Evolutionary conservation across 2,329 filamentous ascomycete genomes (phyloP).

Genomic region (Pestalotiopsis sp.): DNA sequence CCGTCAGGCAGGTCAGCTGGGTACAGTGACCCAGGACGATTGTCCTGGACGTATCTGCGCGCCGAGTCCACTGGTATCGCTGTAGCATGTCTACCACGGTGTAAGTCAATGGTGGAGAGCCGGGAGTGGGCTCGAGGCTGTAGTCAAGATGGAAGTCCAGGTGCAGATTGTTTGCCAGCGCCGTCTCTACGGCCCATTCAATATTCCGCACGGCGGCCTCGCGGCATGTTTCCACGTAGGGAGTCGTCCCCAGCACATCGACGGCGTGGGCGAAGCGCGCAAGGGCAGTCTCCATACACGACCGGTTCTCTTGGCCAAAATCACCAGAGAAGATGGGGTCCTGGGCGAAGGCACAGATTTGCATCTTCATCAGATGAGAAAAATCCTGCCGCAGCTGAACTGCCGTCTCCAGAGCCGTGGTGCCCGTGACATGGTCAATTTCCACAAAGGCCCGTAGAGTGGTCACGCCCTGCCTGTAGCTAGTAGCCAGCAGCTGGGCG

Average conservation of each 20-base stretch:
- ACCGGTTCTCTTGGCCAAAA: conserved; percentile 51
- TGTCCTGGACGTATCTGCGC: conserved; percentile 42
- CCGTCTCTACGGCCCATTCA: conserved; percentile 61
- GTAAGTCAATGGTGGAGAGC: conserved; percentile 51
- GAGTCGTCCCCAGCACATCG: conserved; percentile 67
- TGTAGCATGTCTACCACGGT: conserved; percentile 55
- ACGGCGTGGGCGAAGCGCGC: conserved; percentile 39
- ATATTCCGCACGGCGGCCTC: conserved; percentile 58
- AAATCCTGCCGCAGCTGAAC: conserved; percentile 59
- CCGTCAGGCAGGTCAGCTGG: conserved; percentile 58
- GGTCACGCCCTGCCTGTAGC: conserved; percentile 66
- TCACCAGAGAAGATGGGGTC: conserved; percentile 64
- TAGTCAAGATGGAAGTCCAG: conserved; percentile 77
- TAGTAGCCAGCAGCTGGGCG: conserved; percentile 66
- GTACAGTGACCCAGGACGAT: conserved; percentile 71
- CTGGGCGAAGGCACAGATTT: conserved; percentile 74
- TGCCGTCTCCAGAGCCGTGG: conserved; percentile 49
- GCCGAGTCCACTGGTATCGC: conserved; percentile 48
- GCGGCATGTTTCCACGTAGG: conserved; percentile 65
- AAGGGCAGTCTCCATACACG: conserved; percentile 42
- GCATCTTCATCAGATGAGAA: conserved; percentile 56
- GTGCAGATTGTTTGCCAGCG: conserved; percentile 53
- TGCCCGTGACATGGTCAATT: conserved; percentile 62
- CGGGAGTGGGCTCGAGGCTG: conserved; percentile 50
- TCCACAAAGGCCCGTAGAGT: conserved; percentile 74